These are phyloP conservation scores for Phylloboletellus chloephorus DNA, from an alignment of 1,284 basidiomycete genomes.

Conservation along the genomic window DNA sequence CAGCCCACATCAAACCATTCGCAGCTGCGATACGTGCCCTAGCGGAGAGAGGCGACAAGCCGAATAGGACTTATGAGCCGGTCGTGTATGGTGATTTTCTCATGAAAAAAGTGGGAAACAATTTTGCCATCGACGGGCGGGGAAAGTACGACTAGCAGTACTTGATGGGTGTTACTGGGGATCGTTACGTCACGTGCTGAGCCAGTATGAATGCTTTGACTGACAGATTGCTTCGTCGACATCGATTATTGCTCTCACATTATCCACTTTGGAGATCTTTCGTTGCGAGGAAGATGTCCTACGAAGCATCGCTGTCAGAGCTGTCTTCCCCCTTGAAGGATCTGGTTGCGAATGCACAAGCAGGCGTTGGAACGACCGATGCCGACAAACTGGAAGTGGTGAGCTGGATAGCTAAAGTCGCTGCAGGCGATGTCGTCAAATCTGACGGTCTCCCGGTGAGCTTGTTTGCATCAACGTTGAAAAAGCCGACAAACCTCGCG, in stretches of 20 bases:
- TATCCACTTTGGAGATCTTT: constrained; percentile 10
- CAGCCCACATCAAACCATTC: constrained; percentile 58
- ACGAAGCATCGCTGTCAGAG: constrained; percentile 46
- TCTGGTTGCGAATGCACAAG: constrained; percentile 47
- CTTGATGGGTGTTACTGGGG: background rate
- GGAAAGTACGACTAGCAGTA: constrained; percentile 38
- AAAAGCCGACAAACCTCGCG: constrained; percentile 1
- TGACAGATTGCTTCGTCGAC: constrained; percentile 17
- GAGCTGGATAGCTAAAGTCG: constrained; percentile 66
- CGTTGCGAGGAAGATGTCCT: constrained; percentile 48
- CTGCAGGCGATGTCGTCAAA: constrained; percentile 45
- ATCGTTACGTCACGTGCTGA: constrained; percentile 23
- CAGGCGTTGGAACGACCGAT: constrained; percentile 51
- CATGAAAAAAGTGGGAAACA: constrained; percentile 61
- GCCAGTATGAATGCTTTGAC: constrained; percentile 17
- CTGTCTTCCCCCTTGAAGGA: constrained; percentile 53
- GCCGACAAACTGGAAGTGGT: constrained; percentile 59
- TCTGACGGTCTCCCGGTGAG: constrained; percentile 48
- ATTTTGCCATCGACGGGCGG: constrained; percentile 48
- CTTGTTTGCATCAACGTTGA: background rate
- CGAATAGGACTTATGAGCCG: constrained; percentile 35
- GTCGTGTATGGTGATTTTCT: constrained; percentile 75
- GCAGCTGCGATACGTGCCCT: constrained; percentile 45
- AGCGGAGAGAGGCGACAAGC: constrained; percentile 19
- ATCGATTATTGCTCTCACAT: constrained; percentile 21